A percentile compares a stretch with the other conserved stretches of the same genome.
Conservation (phyloP, 768 basidiomycete genomes). For the Hericium rajendrae region DNA sequence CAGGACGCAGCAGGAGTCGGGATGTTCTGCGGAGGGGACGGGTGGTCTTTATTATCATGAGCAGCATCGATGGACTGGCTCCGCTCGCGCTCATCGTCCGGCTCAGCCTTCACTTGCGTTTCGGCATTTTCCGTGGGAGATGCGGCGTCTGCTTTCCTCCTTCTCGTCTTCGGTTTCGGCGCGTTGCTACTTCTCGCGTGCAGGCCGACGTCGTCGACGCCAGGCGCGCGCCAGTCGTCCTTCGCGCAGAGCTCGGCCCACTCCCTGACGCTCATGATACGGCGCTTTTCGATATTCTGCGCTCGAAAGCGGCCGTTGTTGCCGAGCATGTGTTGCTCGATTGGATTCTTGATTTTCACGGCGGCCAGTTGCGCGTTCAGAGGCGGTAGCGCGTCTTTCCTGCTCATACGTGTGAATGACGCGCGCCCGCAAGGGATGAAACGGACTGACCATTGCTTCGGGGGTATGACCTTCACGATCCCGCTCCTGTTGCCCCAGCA, state of each 20-base stretch:
- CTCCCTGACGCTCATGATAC: conserved; percentile 75
- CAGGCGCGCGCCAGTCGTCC: conserved; percentile 65
- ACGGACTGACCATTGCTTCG: conserved; percentile 74
- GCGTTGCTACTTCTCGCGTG: conserved; percentile 20
- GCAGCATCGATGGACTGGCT: conserved; percentile 11
- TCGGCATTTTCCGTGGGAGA: conserved; percentile 29
- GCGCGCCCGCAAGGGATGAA: conserved; percentile 9
- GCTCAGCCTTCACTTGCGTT: conserved; percentile 40
- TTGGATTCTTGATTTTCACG: conserved; percentile 81
- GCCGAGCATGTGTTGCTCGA: conserved; percentile 90
- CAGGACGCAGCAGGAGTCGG: conserved; percentile 20
- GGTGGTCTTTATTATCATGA: conserved; percentile 9
- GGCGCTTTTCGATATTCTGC: conserved; percentile 84
- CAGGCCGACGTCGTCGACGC: conserved; percentile 57
- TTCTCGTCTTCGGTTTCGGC: conserved; percentile 25
- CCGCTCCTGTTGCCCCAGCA: conserved; percentile 87
- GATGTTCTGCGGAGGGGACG: conserved; percentile 35
- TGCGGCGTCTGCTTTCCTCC: conserved; percentile 31
- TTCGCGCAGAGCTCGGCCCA: conserved; percentile 73
- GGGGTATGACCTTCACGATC: conserved; percentile 94
- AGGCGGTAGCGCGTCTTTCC: conserved; percentile 67
- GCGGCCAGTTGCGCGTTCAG: conserved; percentile 58
- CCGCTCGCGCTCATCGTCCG: conserved; percentile 24
- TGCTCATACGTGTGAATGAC: conserved; percentile 16
- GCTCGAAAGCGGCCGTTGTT: conserved; percentile 80